Evolutionary conservation across 176 grass and related monocot genomes (phyloP), one percentile per base, ranked within the genome.

Genomic region (Oryza glumipatula): DNA sequence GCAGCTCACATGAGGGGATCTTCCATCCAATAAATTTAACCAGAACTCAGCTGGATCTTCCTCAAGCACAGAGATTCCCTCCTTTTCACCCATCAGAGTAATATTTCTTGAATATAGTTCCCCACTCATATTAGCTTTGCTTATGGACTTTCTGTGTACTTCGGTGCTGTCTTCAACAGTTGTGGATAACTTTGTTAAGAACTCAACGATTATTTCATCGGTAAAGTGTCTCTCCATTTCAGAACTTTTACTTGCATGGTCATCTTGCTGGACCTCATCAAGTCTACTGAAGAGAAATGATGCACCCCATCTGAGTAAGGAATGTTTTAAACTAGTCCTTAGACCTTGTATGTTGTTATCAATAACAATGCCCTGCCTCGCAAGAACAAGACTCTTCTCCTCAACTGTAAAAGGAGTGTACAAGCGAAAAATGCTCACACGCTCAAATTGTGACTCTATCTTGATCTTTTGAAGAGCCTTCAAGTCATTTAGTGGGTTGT

Each of bases 361-460:
- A 67, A 90, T 80, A 45, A 78, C 26, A 64, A 92, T 65, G 47
- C 89, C 80, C 54, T 95, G 87, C 58, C 91, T 98, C 61, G 91
- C 89, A 76, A 91, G 82, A 67, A 91, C 49, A 21, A 95, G 88
- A 67, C 74, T 38, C 72, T 90, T 93, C 76, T 95, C 95, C 76
- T 98, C 95, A 67, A 93, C 85, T 13, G 95, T 93, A 58, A 84
- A 98, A 48, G 91, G 80, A 71, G 91, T 88, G 81, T 93, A 98
- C 13, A 98, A 78, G 68, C 95, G 92, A 79, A 98, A 93, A 74
- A 98, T 67, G 3, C 43, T 33, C 14, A 91, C 79, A 49, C 41
- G 41, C 30, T 81, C 72, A 68, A 38, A 35, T n/a, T 67, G 64
- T 74, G 91, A 70, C 71, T 95, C 72, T 70, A 98, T 84, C 36